Base-by-base conservation (phyloP, 305 asterid genomes). In the Lippia alba region DNA sequence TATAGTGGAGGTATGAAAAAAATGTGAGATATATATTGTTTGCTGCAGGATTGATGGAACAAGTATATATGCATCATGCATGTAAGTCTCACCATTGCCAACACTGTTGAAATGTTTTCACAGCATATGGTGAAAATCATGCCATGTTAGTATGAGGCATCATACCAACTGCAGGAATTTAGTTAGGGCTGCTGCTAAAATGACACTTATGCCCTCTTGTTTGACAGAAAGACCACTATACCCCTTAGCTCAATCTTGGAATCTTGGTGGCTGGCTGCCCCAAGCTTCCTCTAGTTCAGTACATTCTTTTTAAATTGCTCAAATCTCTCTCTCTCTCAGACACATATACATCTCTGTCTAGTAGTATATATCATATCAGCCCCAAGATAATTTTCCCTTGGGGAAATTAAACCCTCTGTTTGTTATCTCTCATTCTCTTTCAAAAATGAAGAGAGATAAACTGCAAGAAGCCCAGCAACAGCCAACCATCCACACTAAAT, bases 381-480 rank as follows among this genome's bases (percentile, higher is more conserved):
- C 30, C 30, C 30, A 24, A 24, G 30, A 36, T 36, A 36, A 7
- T 36, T 57, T 57, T 24, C 30, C 62, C 33, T 1, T 30, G 24
- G 9, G 51, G 51, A 45, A 45, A 45, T 5, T 45, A 18, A 10
- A 19, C 24, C 6, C 41, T 36, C 9, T 6, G 9, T 17, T 16
- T 6, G 5, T 54, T 12, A 24, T 15, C 14, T 11, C 12, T 39
- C 24, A 24, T 24, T 36, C 41, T 36, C 41, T 8, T 3, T 60
- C n/a, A 54, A 72, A 56, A 34, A 75, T 72, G 74, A 78, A 74
- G 74, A 75, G 66, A 58, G 51, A 33, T 56, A 66, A 2, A 30
- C 72, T 41, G 16, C 33, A 66, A 12, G 82, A 81, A 65, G 78
- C 78, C 49, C 77, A 80, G 10, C 71, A 71, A 20, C 81, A 78